Evolutionary conservation across 768 basidiomycete genomes (phyloP).

Genomic region (Lentinus tigrinus): DNA sequence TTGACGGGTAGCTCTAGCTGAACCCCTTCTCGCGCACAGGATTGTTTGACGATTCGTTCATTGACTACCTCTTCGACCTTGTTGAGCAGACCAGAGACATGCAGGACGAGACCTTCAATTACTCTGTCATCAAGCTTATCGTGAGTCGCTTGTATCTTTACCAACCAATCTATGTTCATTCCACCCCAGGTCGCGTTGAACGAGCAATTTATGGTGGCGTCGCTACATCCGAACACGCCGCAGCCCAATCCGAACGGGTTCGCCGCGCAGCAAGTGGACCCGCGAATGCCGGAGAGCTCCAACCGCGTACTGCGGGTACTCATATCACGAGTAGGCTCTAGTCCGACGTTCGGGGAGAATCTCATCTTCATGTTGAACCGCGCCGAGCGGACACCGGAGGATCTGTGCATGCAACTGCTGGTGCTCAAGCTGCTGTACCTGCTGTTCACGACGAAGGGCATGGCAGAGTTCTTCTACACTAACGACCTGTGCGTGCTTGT

Average conservation of each 20-base stretch:
- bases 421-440: conserved; percentile 94
- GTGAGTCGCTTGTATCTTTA: conserved; percentile 43
- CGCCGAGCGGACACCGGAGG: conserved; percentile 89
- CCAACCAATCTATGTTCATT: background rate
- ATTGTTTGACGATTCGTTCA: conserved; percentile 78
- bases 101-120: conserved; percentile 92
- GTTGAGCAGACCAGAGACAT: conserved; percentile 89
- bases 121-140: conserved; percentile 91
- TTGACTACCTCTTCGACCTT: conserved; percentile 88
- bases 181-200: conserved; percentile 77
- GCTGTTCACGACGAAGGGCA: conserved; percentile 89
- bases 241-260: conserved; percentile 11
- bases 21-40: conserved; percentile 44
- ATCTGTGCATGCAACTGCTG: conserved; percentile 90
- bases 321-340: conserved; percentile 79
- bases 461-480: conserved; percentile 96
- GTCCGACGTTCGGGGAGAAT: conserved; percentile 96
- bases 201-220: conserved; percentile 97
- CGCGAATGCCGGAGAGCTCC: conserved; percentile 39
- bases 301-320: conserved; percentile 86
- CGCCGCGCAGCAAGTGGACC: conserved; percentile 1
- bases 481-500: conserved; percentile 96
- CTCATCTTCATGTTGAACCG: conserved; percentile 99
- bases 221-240: conserved; percentile 39
- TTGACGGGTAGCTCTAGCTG: background rate